Evolutionary conservation across 371 early-diverging fungal genomes (phyloP), one percentile per base, ranked within the genome.

Genomic region (Haplosporangium sp.): DNA sequence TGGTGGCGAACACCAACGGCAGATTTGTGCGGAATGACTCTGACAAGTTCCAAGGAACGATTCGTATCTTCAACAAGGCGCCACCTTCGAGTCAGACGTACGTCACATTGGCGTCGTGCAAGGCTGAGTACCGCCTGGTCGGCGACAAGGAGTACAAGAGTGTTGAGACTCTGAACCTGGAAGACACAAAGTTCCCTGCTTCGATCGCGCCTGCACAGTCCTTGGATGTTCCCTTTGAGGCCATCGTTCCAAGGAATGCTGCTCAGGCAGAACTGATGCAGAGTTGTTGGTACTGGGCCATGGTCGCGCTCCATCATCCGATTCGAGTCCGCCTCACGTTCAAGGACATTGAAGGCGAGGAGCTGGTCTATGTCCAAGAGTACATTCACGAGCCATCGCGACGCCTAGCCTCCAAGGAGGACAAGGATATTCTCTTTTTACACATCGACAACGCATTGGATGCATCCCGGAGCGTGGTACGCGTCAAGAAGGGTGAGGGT

Each of bases 281-380:
- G 23, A 73, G 43, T 40, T 73, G 73, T 52, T 80, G 80, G 80
- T 1, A 66, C 48, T 80, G 69, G 67, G 80, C 80, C 6, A 62
- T 80, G 80, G 29, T 66, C 20, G 80, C 70, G 5, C 47, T 80
- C 11, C 80, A 80, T 40, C 67, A 69, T 18, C 84, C 84, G 9
- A 51, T 84, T 18, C 81, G 84, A 0, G 37, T 84, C 48, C 67
- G 75, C 7, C 18, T 84, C 37, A 79, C 73, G 16, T 65, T 81
- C 57, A 74, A 68, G 50, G 81, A 82, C 40, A 74, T 84, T 18
- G 83, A 84, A 10, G 84, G 62, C 45, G 73, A 82, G 43, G 71
- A 69, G 43, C 51, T 71, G 18, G 58, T 69, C 20, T 47, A 63
- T 45, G 67, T 83, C 10, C 72, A 74, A 21, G 84, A 84, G 55